These are phyloP conservation scores for Coffea eugenioides DNA, from an alignment of 257 asterid species.

Conservation along the genomic window DNA sequence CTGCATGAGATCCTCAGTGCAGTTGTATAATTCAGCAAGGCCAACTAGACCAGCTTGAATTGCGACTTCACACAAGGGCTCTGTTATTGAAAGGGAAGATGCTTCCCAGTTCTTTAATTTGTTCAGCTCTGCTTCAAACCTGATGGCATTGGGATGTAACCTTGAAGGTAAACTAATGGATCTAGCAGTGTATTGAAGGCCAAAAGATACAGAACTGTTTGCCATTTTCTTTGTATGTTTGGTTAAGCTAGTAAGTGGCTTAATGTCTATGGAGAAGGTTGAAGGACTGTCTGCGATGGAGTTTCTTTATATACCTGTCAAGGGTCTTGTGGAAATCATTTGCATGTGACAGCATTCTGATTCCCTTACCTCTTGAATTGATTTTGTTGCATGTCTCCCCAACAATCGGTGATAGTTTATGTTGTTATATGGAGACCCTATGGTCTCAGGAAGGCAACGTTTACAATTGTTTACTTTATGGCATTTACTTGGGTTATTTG, in stretches of 20 bases:
- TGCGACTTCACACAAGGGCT: slow-evolving; percentile 26
- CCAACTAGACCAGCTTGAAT: slow-evolving; percentile 35
- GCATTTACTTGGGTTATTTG: neutral
- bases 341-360: slow-evolving; percentile 49
- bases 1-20: slow-evolving; percentile 27
- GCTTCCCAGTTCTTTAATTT: slow-evolving; percentile 38
- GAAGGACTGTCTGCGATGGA: slow-evolving; percentile 8
- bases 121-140: slow-evolving; percentile 41
- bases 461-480: neutral
- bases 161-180: slow-evolving; percentile 86
- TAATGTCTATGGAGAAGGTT: neutral
- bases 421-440: slow-evolving; percentile 2
- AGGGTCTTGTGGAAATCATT: slow-evolving; percentile 12
- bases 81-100: slow-evolving; percentile 21
- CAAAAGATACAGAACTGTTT: slow-evolving; percentile 22
- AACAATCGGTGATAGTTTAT: slow-evolving; percentile 32
- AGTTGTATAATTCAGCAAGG: slow-evolving; percentile 30
- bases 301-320: neutral
- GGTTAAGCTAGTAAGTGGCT: neutral
- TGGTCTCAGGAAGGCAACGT: slow-evolving; percentile 30
- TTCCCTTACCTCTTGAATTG: slow-evolving; percentile 22
- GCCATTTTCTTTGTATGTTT: slow-evolving; percentile 40
- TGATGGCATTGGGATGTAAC: slow-evolving; percentile 41
- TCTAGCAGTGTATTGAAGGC: slow-evolving; percentile 41
- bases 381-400: slow-evolving; percentile 37